Base-by-base conservation (phyloP, 2,329 filamentous ascomycete genomes). In the Helotiales sp. region DNA sequence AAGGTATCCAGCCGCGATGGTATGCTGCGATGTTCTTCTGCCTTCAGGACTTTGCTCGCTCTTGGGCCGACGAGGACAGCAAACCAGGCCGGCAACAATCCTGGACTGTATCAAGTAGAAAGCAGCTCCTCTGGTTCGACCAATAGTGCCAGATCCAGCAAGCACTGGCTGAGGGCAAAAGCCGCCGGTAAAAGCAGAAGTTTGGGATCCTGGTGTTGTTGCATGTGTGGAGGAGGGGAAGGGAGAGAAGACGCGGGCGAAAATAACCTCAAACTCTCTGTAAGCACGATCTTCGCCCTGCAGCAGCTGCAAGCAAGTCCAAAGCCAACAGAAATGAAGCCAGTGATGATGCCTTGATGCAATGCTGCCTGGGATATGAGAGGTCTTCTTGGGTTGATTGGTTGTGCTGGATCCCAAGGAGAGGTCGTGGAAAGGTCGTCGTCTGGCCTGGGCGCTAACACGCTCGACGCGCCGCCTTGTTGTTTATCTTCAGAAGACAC, bases 161-260 rank as follows among this genome's bases (percentile, higher is more conserved):
- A 57, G 54, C 20, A 57, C 54, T 57, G 54, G 54, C 54, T 57
- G 32, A 57, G 54, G 54, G 30, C 40, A 57, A 57, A 57, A 34
- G 30, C 32, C 30, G 54, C 30, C 34, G 32, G 30, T 20, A 37
- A 34, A 34, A n/a, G 24, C 24, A 26, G 24, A 52, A 13, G 49
- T 52, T 52, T 52, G 49, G 10, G 13, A 52, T 26, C 22, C 24
- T 50, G 17, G 50, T 54, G 52, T 37, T n/a, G 17, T 37, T 22
- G 17, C 17, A 45, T 45, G 52, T 55, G 20, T 40, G 54, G 30
- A 57, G 54, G 32, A 57, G 54, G 32, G 17, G 24, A 26, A 30
- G 13, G 37, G 15, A n/a, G 37, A 17, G 10, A 43, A 17, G 15
- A 52, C 13, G 24, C 49, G 26, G 49, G 49, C n/a, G 40, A 20